Percentiles rank a stretch among this genome's conserved stretches.
Conservation (phyloP, 106 monocot genomes). For the Gastrodia elata region DNA sequence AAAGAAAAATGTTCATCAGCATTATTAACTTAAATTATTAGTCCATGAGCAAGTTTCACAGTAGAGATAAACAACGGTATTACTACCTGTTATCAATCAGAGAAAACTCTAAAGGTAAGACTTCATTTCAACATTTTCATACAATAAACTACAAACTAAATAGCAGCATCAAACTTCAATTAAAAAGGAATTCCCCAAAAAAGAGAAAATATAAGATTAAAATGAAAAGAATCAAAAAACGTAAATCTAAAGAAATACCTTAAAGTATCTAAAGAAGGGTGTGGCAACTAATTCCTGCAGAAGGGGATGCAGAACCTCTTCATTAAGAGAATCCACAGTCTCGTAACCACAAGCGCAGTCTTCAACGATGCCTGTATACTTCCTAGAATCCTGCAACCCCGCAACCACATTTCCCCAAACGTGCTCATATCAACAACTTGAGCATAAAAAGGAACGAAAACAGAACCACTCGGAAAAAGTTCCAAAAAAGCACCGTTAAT, state of each 20-base stretch:
- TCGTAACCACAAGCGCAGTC: conserved; percentile 91
- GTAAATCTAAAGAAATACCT: conserved; percentile 32
- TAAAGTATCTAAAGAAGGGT: conserved; percentile 84
- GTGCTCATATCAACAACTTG: neutral
- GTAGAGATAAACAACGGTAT: neutral
- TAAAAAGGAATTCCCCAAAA: neutral
- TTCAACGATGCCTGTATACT: conserved; percentile 83
- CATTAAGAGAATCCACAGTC: conserved; percentile 78
- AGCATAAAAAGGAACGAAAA: neutral
- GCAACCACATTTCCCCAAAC: neutral
- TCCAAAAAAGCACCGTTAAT: neutral
- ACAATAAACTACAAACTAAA: neutral
- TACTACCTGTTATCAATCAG: neutral
- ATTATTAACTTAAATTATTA: neutral
- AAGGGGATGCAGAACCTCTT: conserved; percentile 68
- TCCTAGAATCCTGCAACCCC: conserved; percentile 31
- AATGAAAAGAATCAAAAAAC: neutral
- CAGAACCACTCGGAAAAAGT: neutral
- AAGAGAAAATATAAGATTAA: neutral
- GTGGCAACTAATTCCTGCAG: conserved; percentile 77
- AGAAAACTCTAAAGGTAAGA: neutral
- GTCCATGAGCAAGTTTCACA: neutral
- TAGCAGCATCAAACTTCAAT: neutral
- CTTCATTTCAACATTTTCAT: neutral
- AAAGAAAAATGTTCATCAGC: neutral